Conservation (phyloP, 768 basidiomycete genomes). For the Macrolepiota dolichaula region DNA sequence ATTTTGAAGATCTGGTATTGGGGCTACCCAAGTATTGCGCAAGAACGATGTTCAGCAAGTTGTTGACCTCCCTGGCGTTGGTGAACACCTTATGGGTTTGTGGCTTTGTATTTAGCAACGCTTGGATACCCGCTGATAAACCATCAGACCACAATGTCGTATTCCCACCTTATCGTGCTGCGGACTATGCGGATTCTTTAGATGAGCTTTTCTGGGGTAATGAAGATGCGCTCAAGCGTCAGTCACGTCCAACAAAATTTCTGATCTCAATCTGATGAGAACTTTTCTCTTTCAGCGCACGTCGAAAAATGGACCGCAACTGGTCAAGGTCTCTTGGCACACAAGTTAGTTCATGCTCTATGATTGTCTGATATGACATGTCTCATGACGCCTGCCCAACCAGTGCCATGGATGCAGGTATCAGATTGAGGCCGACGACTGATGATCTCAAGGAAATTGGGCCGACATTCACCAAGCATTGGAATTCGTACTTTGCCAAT, state of each 20-base stretch:
- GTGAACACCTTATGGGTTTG: constrained; percentile 61
- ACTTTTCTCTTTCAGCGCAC: constrained; percentile 9
- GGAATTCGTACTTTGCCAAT: constrained; percentile 47
- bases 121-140: not conserved
- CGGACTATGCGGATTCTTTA: constrained; percentile 44
- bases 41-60: constrained; percentile 43
- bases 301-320: constrained; percentile 25
- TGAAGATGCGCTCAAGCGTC: constrained; percentile 37
- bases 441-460: constrained; percentile 50
- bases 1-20: constrained; percentile 44
- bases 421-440: constrained; percentile 50
- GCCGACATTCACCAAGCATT: constrained; percentile 42
- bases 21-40: constrained; percentile 44
- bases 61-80: constrained; percentile 73
- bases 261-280: not conserved
- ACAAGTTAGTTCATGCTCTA: constrained; percentile 37
- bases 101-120: not conserved
- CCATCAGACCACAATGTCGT: constrained; percentile 38
- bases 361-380: not conserved
- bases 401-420: constrained; percentile 52
- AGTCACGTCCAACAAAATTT: constrained; percentile 11
- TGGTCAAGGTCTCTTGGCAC: constrained; percentile 47
- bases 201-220: constrained; percentile 42
- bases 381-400: not conserved
- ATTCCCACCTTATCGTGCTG: constrained; percentile 37